Base-by-base conservation (phyloP, 2,329 filamentous ascomycete species). In the Penicillium sp. region DNA sequence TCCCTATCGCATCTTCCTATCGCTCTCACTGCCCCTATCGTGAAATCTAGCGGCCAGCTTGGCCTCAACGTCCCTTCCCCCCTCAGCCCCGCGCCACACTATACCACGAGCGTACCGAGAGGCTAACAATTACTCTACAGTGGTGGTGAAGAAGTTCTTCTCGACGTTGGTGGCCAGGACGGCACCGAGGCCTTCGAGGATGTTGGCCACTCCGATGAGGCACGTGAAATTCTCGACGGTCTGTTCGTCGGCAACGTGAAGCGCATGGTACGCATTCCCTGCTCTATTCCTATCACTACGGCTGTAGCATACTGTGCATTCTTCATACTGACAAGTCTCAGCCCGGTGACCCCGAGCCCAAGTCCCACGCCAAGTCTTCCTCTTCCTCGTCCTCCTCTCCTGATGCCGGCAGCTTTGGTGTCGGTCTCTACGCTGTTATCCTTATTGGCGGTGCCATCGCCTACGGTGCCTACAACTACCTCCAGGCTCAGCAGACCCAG, bases 101-200 rank as follows among this genome's bases (percentile, higher is more conserved):
- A 5, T 15, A 10, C 33, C 16, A 18, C 18, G 18, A 38, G 6
- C 10, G 9, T 34, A 29, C 44, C 39, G 44, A 51, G 42, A 53
- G 3, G 24, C 56, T 64, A 52, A 64, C 49, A 16, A 21, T 29
- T 24, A 3, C n/a, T 39, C 50, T 54, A 61, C 70, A 97, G 94
- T 67, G 94, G 94, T 81, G 94, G 94, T 79, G 94, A 99, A 79
- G 94, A 99, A 80, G 94, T 99, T 65, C 81, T 99, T 59, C 87
- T 99, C 65, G 94, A 99, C 65, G 92, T 97, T 60, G 94, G 82
- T 69, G 94, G 94, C 65, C 92, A 96, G 79, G 94, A 99, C 76
- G 88, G 89, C 68, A 96, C 93, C 66, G 94, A 97, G 79, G 93
- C 94, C 57, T 99, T 99, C 73, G 94, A 99, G 81, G 94, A 99